A percentile compares a stretch with the other conserved stretches of the same genome.
These are phyloP conservation scores for Usnea hakonensis DNA, from an alignment of 495 filamentous ascomycete species.

Conservation along the genomic window DNA sequence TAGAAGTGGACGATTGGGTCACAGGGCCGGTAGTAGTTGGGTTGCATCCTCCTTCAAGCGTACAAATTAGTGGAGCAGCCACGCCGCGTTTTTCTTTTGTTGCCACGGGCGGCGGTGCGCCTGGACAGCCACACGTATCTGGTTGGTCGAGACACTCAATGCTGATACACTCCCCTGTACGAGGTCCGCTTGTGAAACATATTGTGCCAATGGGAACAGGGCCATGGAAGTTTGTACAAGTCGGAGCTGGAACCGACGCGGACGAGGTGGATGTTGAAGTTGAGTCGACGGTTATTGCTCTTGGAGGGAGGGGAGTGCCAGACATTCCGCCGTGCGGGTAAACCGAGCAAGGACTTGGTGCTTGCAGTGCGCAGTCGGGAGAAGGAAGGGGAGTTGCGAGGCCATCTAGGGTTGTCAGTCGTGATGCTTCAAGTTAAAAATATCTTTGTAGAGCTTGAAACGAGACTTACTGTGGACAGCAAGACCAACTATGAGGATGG, in stretches of 20 bases:
- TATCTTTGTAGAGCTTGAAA: neutral
- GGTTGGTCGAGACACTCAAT: neutral
- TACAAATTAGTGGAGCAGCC: too few species aligned
- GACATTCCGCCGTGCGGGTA: neutral
- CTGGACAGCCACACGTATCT: neutral
- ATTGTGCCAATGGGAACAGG: neutral
- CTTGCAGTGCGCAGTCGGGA: neutral
- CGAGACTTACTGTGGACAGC: neutral
- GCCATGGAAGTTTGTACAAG: neutral
- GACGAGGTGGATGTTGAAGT: neutral
- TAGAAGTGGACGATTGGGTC: neutral
- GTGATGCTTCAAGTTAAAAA: neutral
- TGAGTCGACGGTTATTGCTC: too few species aligned
- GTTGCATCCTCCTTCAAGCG: neutral
- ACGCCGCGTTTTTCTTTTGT: neutral
- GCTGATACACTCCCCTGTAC: neutral
- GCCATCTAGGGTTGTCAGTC: neutral
- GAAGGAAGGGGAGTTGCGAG: neutral
- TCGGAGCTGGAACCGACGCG: neutral
- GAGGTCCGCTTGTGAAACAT: neutral
- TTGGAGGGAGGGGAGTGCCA: neutral
- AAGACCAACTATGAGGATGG: neutral
- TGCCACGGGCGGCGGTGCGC: neutral
- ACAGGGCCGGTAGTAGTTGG: neutral
- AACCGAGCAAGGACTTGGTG: too few species aligned